phyloP scores from a whole-genome alignment of 345 rosid species.

The Erucastrum elatum region DNA sequence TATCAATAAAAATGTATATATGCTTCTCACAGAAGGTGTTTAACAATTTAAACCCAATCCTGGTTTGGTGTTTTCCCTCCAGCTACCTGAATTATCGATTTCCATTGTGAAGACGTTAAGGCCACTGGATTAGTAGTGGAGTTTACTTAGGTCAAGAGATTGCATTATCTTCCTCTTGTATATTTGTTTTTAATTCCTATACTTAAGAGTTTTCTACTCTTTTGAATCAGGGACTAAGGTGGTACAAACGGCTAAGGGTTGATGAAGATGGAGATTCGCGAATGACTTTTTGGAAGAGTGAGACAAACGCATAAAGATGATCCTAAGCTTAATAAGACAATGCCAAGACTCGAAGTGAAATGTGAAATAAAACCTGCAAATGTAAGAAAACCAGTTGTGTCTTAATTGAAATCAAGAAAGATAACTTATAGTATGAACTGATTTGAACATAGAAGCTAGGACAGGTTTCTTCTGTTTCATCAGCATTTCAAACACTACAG shows the following conservation, averaged over 20 bases:
- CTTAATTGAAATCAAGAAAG: constrained; percentile 39
- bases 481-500: too few relatives aligned
- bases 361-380: constrained; percentile 24
- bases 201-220: not conserved
- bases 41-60: too few relatives aligned
- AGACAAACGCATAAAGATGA: constrained; percentile 14
- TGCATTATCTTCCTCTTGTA: too few relatives aligned
- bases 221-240: constrained; percentile 65
- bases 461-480: not conserved
- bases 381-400: constrained; percentile 30
- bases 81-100: too few relatives aligned
- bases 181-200: not conserved
- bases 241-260: constrained; percentile 72
- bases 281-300: constrained; percentile 83
- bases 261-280: constrained; percentile 94
- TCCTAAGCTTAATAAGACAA: constrained; percentile 4
- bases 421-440: constrained; percentile 28
- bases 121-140: too few relatives aligned
- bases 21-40: too few relatives aligned
- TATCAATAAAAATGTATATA: too few relatives aligned
- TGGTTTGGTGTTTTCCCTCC: too few relatives aligned
- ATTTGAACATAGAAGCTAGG: not conserved
- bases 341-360: constrained; percentile 8
- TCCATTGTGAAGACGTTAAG: too few relatives aligned
- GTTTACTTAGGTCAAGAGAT: too few relatives aligned